A percentile compares a stretch with the other conserved stretches of the same genome.
Evolutionary conservation across 2,329 filamentous ascomycete genomes (phyloP).

Genomic region (Coniochaeta sp.): DNA sequence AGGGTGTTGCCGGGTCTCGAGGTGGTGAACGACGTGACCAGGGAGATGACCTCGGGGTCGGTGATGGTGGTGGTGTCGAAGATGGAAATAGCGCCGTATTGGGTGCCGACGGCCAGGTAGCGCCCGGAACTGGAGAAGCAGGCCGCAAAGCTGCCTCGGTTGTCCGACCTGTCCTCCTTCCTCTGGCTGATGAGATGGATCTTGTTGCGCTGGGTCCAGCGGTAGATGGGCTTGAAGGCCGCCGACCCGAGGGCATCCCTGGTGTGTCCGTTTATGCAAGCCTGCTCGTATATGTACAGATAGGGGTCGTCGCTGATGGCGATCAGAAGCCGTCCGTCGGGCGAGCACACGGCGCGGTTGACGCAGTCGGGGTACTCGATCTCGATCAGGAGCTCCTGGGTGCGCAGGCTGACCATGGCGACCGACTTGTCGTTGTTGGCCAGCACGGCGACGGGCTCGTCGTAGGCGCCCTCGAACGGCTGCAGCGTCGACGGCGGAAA

Average conservation of each 20-base stretch:
- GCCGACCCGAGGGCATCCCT: slow-evolving; percentile 26
- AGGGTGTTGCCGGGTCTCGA: slow-evolving; percentile 63
- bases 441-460: slow-evolving; percentile 57
- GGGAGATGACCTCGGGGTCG: slow-evolving; percentile 43
- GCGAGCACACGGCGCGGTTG: slow-evolving; percentile 91
- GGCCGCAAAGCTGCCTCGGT: slow-evolving; percentile 67
- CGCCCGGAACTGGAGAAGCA: slow-evolving; percentile 67
- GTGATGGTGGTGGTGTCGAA: slow-evolving; percentile 52
- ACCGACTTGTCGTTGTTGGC: slow-evolving; percentile 91
- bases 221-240: background rate
- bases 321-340: slow-evolving; percentile 71
- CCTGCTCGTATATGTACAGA: slow-evolving; percentile 71
- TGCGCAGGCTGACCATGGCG: slow-evolving; percentile 69
- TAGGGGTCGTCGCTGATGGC: slow-evolving; percentile 84
- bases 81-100: slow-evolving; percentile 72
- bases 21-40: slow-evolving; percentile 71
- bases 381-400: slow-evolving; percentile 57
- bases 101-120: slow-evolving; percentile 69
- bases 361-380: slow-evolving; percentile 76
- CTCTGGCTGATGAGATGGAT: slow-evolving; percentile 53
- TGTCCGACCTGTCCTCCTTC: slow-evolving; percentile 44
- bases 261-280: slow-evolving; percentile 10
- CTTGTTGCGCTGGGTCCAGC: slow-evolving; percentile 43
- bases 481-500: slow-evolving; percentile 35
- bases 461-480: slow-evolving; percentile 32